A percentile compares a stretch with the other conserved stretches of the same genome.
Conservation (phyloP, 2,329 filamentous ascomycete species). For the Helotiales sp. region DNA sequence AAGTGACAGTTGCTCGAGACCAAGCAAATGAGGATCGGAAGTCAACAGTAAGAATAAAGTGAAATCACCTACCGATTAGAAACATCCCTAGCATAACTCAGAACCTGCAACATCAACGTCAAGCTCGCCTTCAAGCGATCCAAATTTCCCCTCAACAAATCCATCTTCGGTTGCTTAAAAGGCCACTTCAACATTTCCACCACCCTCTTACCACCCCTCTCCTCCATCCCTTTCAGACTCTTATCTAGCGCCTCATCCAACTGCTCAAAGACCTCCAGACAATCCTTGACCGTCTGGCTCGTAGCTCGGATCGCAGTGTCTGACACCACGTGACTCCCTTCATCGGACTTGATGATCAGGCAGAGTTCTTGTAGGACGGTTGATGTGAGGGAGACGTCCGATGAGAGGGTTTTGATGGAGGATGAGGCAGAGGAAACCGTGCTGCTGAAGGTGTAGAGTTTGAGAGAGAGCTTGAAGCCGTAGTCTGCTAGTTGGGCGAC, state of each 20-base stretch:
- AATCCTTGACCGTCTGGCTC: slow-evolving; percentile 24
- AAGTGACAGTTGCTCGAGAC: too few species aligned
- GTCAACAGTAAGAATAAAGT: neutral
- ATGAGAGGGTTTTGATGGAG: slow-evolving; percentile 21
- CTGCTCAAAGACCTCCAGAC: slow-evolving; percentile 21
- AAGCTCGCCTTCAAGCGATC: slow-evolving; percentile 26
- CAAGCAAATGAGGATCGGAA: neutral
- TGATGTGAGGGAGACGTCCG: slow-evolving; percentile 27
- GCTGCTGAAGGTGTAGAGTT: slow-evolving; percentile 25
- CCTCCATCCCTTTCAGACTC: slow-evolving; percentile 4
- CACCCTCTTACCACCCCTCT: slow-evolving; percentile 10
- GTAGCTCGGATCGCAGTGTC: slow-evolving; percentile 19
- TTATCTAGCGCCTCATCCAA: slow-evolving; percentile 23
- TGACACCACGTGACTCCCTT: slow-evolving; percentile 15
- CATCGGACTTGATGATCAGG: slow-evolving; percentile 19
- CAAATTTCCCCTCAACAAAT: slow-evolving; percentile 23
- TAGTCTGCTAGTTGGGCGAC: slow-evolving; percentile 25
- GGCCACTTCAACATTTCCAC: slow-evolving; percentile 26
- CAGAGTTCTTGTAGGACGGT: slow-evolving; percentile 24
- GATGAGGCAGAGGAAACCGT: slow-evolving; percentile 9
- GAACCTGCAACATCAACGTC: slow-evolving; percentile 25
- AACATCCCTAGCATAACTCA: slow-evolving; percentile 24
- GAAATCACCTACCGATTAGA: slow-evolving; percentile 13
- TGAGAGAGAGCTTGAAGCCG: slow-evolving; percentile 26
- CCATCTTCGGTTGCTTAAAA: slow-evolving; percentile 27